A percentile compares a stretch with the other conserved stretches of the same genome.
Conservation (phyloP, 768 basidiomycete species). For the Suillus luteus region DNA sequence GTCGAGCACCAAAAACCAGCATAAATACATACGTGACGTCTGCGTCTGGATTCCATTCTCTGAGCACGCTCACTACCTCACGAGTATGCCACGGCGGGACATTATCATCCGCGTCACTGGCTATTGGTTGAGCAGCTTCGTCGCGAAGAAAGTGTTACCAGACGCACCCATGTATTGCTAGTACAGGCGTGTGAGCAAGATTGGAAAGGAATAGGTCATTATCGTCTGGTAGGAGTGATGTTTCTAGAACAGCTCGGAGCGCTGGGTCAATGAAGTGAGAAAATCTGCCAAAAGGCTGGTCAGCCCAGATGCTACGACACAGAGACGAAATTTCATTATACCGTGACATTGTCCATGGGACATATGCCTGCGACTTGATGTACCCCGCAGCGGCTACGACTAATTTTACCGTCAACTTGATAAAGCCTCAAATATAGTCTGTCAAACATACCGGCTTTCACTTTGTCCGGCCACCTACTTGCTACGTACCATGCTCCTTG, state of each 20-base stretch:
- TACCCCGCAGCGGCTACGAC: constrained; percentile 81
- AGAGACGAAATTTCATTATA: constrained; percentile 18
- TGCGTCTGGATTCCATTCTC: constrained; percentile 54
- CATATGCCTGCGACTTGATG: constrained; percentile 86
- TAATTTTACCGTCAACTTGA: constrained; percentile 23
- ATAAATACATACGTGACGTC: constrained; percentile 50
- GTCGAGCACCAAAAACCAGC: constrained; percentile 2
- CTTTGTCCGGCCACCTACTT: constrained; percentile 74
- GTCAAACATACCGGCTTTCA: constrained; percentile 3
- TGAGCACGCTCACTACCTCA: constrained; percentile 58
- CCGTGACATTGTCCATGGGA: constrained; percentile 70
- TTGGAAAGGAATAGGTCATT: constrained; percentile 88
- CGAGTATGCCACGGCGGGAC: constrained; percentile 88
- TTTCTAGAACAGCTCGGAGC: constrained; percentile 70
- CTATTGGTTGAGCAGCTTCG: neutral
- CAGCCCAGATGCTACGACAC: neutral
- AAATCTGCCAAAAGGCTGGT: constrained; percentile 41
- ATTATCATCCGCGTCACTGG: constrained; percentile 77
- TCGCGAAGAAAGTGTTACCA: neutral
- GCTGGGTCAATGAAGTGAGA: constrained; percentile 79
- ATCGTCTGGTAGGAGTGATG: constrained; percentile 79
- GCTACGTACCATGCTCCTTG: constrained; percentile 87
- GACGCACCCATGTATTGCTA: constrained; percentile 78
- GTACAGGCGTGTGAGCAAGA: constrained; percentile 62
- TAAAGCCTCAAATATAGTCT: neutral